Evolutionary conservation across 208 protist species (phyloP), one percentile per base, ranked within the genome.

Genomic region (Wallacemonas sp.): DNA sequence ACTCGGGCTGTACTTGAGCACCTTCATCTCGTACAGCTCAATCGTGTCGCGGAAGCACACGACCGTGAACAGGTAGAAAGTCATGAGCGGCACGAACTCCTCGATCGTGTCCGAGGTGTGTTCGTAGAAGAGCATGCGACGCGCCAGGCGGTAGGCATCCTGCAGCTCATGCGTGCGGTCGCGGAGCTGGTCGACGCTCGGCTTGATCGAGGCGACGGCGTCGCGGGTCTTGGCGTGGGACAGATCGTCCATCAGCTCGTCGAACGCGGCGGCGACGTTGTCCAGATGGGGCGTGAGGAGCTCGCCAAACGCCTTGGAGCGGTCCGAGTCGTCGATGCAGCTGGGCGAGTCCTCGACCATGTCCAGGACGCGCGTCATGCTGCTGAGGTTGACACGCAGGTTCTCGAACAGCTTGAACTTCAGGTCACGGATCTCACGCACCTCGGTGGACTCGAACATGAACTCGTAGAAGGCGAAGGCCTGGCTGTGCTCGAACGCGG

Each of bases 21-120:
- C 67, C 61, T 86, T 76, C 46, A 57, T 69, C 41, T 85, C 65
- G 69, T 91, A 91, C 38, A 84, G 72, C 57, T 86, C 72, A 8
- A 94, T 65, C 14, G 91, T 93, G 67, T 93, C 82, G 54, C 80
- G 70, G 42, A 92, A 90, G 67, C 76, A 91, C 20, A 92, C 74
- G 8, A 96, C 73, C 11, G 87, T 90, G 78, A 96, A 96, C 33
- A 96, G 74, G 72, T 91, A 96, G 68, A 93, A 94, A 5, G 84
- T 92, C 91, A 96, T 96, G 68, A 96, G 80, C 14, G 91, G 91
- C 44, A 96, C 86, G 68, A 93, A 96, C 63, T 92, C 84, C 68
- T 96, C 91, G 46, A 96, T 63, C 7, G 75, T 73, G 74, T 67
- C 65, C 31, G 81, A 76, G 61, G 74, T 82, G 69, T 85, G 57